A percentile compares a stretch with the other conserved stretches of the same genome.
Evolutionary conservation across 768 basidiomycete genomes (phyloP).

Genomic region (Auricularia heimuer): DNA sequence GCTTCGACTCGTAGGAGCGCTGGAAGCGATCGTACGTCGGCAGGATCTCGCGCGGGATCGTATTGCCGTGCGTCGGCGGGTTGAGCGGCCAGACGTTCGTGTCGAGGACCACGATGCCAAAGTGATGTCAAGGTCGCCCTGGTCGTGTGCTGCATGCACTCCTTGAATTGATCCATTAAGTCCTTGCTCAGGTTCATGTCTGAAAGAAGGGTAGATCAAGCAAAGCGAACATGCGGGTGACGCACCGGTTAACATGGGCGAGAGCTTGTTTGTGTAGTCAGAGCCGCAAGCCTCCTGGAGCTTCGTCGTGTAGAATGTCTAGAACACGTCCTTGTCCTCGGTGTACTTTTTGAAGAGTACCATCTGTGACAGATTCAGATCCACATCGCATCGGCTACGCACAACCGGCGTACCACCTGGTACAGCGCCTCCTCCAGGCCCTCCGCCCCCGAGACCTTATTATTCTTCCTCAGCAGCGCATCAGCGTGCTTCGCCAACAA

Average conservation of each 20-base stretch:
- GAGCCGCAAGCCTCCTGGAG: conserved; percentile 94
- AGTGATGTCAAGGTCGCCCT: conserved; percentile 78
- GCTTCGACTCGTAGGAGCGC: conserved; percentile 87
- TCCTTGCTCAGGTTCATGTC: conserved; percentile 96
- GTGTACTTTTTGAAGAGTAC: conserved; percentile 87
- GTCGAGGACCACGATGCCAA: conserved; percentile 86
- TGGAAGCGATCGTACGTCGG: conserved; percentile 86
- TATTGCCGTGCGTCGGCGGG: conserved; percentile 74
- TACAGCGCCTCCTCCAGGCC: conserved; percentile 85
- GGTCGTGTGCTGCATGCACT: conserved; percentile 74
- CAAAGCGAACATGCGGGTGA: background rate
- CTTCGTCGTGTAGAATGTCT: conserved; percentile 97
- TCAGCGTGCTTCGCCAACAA: conserved; percentile 89
- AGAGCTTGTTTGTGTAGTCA: conserved; percentile 92
- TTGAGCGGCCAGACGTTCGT: conserved; percentile 94
- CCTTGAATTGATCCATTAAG: conserved; percentile 89
- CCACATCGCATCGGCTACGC: no score
- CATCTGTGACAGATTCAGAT: conserved; percentile 49
- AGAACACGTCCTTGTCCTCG: conserved; percentile 98
- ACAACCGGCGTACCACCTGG: conserved; percentile 57
- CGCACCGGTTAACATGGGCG: conserved; percentile 91
- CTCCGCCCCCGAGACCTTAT: conserved; percentile 87
- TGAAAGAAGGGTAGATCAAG: conserved; percentile 20
- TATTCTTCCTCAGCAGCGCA: conserved; percentile 81
- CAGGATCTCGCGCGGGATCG: conserved; percentile 78